Percentiles rank a stretch among this genome's conserved stretches.
Evolutionary conservation across 139 green algal genomes (phyloP).

Genomic region (Micractinium conductrix): DNA sequence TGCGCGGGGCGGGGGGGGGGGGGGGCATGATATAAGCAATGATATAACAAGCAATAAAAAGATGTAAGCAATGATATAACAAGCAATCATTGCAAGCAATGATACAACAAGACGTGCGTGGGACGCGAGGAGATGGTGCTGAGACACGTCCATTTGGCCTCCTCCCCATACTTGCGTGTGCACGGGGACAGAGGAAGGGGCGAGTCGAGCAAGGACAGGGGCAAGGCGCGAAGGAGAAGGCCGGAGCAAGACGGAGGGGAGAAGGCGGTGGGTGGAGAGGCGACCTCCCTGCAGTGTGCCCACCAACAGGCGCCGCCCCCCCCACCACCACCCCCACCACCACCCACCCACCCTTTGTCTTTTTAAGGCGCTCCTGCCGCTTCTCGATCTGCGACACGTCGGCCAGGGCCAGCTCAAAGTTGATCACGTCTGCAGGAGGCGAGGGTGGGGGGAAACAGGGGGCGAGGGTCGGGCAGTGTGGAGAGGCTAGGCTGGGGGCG

Average conservation of each 20-base stretch:
- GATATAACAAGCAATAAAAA: too few species aligned
- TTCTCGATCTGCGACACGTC: constrained; percentile 70
- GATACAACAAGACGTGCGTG: too few species aligned
- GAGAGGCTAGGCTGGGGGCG: too few species aligned
- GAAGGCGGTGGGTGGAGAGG: too few species aligned
- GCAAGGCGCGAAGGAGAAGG: not conserved
- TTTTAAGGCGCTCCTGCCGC: constrained; percentile 86
- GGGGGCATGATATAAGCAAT: not conserved
- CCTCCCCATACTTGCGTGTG: too few species aligned
- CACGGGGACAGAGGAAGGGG: too few species aligned
- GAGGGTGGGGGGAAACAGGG: too few species aligned
- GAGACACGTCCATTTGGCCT: too few species aligned
- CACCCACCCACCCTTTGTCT: constrained; percentile 59
- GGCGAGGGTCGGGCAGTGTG: too few species aligned
- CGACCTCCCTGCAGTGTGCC: not conserved
- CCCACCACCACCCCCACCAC: not conserved
- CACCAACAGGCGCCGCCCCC: not conserved
- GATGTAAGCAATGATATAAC: too few species aligned
- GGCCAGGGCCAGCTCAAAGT: constrained; percentile 94
- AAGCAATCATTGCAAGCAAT: too few species aligned
- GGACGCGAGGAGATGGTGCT: too few species aligned
- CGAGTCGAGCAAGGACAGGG: not conserved
- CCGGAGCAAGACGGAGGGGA: not conserved
- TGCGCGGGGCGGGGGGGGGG: not conserved
- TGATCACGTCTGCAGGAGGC: constrained; percentile 81